phyloP scores from a whole-genome alignment of 1,139 yeast genomes.

The Blastobotrys arbuscula region DNA sequence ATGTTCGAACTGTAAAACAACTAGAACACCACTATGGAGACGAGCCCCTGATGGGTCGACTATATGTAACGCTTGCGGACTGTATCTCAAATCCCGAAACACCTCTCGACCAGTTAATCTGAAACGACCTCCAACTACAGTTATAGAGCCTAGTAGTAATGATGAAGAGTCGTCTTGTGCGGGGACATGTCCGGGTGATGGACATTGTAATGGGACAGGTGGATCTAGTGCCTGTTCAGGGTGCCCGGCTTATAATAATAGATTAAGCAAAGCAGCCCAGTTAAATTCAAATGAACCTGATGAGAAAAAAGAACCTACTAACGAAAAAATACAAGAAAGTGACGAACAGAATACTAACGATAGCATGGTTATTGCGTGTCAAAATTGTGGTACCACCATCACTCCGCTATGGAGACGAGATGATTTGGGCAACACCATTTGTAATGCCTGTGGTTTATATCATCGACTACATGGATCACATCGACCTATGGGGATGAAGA shows the following conservation, averaged over 20 bases:
- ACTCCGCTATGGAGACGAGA: constrained; percentile 89
- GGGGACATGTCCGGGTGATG: constrained; percentile 80
- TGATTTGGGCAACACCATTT: constrained; percentile 71
- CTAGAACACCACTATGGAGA: constrained; percentile 65
- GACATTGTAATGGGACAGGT: constrained; percentile 82
- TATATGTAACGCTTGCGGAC: constrained; percentile 70
- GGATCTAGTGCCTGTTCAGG: constrained; percentile 76
- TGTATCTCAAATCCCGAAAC: constrained; percentile 40
- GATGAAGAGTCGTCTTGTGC: constrained; percentile 5
- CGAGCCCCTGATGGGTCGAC: constrained; percentile 61
- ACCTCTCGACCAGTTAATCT: constrained; percentile 50
- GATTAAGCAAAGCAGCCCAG: constrained; percentile 37
- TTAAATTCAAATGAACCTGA: background rate
- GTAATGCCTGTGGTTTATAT: constrained; percentile 86
- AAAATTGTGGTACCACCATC: constrained; percentile 75
- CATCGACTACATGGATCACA: constrained; percentile 71
- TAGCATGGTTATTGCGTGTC: constrained; percentile 54
- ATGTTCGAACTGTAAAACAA: constrained; percentile 64
- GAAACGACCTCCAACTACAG: constrained; percentile 54
- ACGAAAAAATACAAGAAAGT: background rate
- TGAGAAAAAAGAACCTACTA: background rate
- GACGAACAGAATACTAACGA: background rate
- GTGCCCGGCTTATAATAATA: constrained; percentile 76
- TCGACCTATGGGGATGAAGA: constrained; percentile 71
- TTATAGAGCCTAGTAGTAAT: background rate